Base-by-base conservation (phyloP, 2,329 filamentous ascomycete genomes). In the Penicillium sp. region DNA sequence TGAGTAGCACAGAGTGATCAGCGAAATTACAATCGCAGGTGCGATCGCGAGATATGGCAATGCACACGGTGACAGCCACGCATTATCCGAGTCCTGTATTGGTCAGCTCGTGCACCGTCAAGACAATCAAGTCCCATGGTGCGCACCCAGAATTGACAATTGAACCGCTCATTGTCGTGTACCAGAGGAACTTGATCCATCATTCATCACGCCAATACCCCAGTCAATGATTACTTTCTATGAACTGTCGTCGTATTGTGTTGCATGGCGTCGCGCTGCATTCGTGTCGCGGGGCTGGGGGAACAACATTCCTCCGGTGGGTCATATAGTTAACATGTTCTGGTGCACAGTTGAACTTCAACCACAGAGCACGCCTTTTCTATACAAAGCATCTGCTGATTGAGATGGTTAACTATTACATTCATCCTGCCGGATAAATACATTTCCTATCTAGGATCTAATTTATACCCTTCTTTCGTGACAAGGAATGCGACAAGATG, bases 51-150 rank as follows among this genome's bases (percentile, higher is more conserved):
- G 43, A 48, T 70, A 73, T 6, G 60, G 64, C 55, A 72, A 54
- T 43, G 64, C 68, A 60, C 72, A 74, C 42, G 56, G 58, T 21
- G 68, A 69, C 18, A 72, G 48, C 52, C 63, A 65, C 24, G 72
- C 72, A 57, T 68, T 68, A 31, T 63, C 58, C 34, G 71, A 68
- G 58, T 74, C 70, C 72, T 74, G 51, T 36, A 48, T 52, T 46
- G 34, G 58, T 63, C 45, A 61, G 57, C 38, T 23, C 21, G 29
- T 29, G 36, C 38, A 13, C 36, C 15, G n/a, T 42, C 45, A 12
- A 42, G 44, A 47, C 44, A 51, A 55, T 34, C 43, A 26, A 42
- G 28, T 29, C 28, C 7, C 28, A 9, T 6, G 3, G 12, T 10
- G 1, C 34, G 41, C 52, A 64, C 61, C 61, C 61, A 64, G 33